A percentile compares a stretch with the other conserved stretches of the same genome.
phyloP scores from a whole-genome alignment of 2,329 filamentous ascomycete species.

The Apiospora saccharicola region DNA sequence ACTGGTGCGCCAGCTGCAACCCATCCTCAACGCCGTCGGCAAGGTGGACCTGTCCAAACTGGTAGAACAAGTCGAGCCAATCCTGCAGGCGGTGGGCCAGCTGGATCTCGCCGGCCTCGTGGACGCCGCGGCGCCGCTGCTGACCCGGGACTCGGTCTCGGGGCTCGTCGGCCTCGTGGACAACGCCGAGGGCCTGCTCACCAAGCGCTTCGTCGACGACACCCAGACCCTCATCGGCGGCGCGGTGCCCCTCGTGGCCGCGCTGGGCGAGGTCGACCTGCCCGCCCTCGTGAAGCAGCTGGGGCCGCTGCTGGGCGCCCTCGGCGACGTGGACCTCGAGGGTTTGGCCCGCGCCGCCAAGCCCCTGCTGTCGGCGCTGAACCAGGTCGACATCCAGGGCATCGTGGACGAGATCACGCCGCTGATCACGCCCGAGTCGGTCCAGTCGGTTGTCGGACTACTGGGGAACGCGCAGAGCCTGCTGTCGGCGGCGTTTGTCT shows the following conservation, averaged over 20 bases:
- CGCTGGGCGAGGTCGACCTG: conserved; percentile 47
- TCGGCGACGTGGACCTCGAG: conserved; percentile 46
- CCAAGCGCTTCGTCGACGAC: conserved; percentile 40
- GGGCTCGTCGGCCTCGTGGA: conserved; percentile 38
- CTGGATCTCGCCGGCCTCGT: conserved; percentile 39
- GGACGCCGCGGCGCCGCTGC: conserved; percentile 41
- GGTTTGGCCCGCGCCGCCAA: conserved; percentile 44
- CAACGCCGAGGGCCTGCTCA: conserved; percentile 43
- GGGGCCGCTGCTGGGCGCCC: conserved; percentile 46
- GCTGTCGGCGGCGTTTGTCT: conserved; percentile 48
- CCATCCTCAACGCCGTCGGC: conserved; percentile 45
- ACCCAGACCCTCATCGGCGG: conserved; percentile 36
- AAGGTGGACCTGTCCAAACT: conserved; percentile 48
- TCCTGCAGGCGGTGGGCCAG: conserved; percentile 42
- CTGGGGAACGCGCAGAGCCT: conserved; percentile 49
- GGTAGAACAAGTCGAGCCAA: conserved; percentile 44
- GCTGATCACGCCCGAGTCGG: conserved; percentile 48
- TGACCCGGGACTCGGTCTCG: conserved; percentile 38
- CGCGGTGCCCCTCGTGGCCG: conserved; percentile 39
- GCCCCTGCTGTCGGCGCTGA: conserved; percentile 46
- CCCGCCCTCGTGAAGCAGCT: conserved; percentile 45
- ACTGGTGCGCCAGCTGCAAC: conserved; percentile 43
- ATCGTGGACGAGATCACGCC: conserved; percentile 47
- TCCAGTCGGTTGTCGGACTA: conserved; percentile 46
- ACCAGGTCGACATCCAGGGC: conserved; percentile 47